Conservation (phyloP, 106 monocot species). For the Dioscorea dumetorum region DNA sequence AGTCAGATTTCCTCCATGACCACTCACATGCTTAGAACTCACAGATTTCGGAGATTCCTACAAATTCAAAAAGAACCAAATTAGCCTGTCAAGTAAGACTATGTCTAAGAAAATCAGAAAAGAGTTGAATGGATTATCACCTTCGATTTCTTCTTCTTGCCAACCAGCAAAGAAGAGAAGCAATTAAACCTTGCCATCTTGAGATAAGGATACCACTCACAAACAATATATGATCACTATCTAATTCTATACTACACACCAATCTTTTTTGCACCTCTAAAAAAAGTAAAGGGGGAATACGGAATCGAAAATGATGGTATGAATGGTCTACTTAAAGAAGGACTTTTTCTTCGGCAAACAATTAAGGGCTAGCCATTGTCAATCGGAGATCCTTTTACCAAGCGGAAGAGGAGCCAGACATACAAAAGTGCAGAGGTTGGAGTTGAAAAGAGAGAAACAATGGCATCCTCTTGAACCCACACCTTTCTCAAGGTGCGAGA, state of each 20-base stretch:
- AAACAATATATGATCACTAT: not conserved
- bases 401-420: slow-evolving; percentile 23
- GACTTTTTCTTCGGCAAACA: not conserved
- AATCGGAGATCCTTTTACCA: slow-evolving; percentile 49
- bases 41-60: slow-evolving; percentile 22
- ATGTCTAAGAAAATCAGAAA: not conserved
- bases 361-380: slow-evolving; percentile 56
- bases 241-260: not conserved
- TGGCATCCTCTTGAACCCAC: slow-evolving; percentile 54
- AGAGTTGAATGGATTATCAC: slow-evolving; percentile 14
- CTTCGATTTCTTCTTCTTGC: slow-evolving; percentile 78
- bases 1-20: slow-evolving; percentile 7
- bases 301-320: not conserved
- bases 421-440: slow-evolving; percentile 28
- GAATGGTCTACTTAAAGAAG: not conserved
- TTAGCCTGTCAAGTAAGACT: not conserved
- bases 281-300: not conserved
- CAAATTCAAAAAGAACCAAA: slow-evolving; percentile 8
- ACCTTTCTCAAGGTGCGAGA: slow-evolving; percentile 87
- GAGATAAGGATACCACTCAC: not conserved
- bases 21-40: slow-evolving; percentile 11
- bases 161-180: slow-evolving; percentile 39
- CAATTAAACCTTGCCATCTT: slow-evolving; percentile 55
- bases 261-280: not conserved
- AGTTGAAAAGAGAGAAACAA: slow-evolving; percentile 20